A percentile compares a stretch with the other conserved stretches of the same genome.
Conservation (phyloP, 331 rosid species). For the Rhamnella rubrinervis region DNA sequence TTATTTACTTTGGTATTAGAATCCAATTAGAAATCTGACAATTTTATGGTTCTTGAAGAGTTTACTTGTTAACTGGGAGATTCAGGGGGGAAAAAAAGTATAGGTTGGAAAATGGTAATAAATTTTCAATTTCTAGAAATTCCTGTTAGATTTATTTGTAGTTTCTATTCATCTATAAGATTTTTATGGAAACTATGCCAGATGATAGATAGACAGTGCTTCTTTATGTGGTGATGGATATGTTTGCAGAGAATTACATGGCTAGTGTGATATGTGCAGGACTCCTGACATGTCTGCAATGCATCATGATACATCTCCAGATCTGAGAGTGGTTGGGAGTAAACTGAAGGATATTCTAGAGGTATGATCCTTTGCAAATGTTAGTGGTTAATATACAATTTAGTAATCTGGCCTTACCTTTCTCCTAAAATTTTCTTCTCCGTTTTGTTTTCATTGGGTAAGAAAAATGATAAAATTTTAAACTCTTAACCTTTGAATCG, state of each 20-base stretch:
- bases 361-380: conserved; percentile 36
- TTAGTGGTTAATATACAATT: conserved; percentile 6
- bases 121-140: too few species aligned
- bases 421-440: background rate
- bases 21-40: too few species aligned
- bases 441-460: background rate
- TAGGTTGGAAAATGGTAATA: too few species aligned
- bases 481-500: background rate
- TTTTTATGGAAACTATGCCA: background rate
- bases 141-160: too few species aligned
- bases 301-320: conserved; percentile 82
- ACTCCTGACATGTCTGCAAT: conserved; percentile 88
- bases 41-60: too few species aligned
- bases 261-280: conserved; percentile 45
- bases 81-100: too few species aligned
- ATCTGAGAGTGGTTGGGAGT: conserved; percentile 70
- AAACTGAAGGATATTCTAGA: conserved; percentile 74
- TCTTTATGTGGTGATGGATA: background rate
- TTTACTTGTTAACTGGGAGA: too few species aligned
- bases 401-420: conserved; percentile 4
- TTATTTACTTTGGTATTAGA: too few species aligned
- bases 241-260: background rate
- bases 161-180: too few species aligned
- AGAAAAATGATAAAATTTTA: too few species aligned
- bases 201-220: background rate